Evolutionary conservation across 257 asterid species (phyloP).

Genomic region (Nemophila menziesii): DNA sequence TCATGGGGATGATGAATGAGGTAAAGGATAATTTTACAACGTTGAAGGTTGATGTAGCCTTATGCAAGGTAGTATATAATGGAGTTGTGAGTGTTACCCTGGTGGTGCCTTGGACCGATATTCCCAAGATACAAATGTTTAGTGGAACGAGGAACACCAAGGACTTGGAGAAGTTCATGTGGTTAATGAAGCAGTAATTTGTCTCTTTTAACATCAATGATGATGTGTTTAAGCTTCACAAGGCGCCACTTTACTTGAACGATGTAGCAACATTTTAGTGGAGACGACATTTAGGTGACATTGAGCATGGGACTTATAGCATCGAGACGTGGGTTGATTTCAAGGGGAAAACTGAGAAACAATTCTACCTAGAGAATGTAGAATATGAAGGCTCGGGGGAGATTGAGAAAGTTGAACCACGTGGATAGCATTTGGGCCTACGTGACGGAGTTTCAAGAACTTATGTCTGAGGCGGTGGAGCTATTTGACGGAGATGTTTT

Average conservation of each 20-base stretch:
- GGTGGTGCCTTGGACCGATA: no score
- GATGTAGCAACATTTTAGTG: not conserved
- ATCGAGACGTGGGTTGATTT: not conserved
- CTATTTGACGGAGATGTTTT: no score
- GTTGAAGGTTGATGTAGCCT: no score
- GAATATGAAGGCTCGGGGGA: not conserved
- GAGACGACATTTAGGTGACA: not conserved
- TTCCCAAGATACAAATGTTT: not conserved
- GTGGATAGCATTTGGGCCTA: not conserved
- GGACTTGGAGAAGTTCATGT: not conserved
- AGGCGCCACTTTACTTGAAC: not conserved
- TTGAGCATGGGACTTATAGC: not conserved
- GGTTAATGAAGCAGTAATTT: not conserved
- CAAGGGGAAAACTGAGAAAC: not conserved
- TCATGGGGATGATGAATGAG: no score
- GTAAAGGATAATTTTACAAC: no score
- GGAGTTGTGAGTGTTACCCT: no score
- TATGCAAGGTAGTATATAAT: no score
- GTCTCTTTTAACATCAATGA: not conserved
- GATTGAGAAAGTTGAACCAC: not conserved
- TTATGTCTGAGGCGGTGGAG: no score
- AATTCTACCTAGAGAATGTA: not conserved
- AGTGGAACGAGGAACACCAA: constrained; percentile 1
- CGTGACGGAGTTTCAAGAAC: not conserved
- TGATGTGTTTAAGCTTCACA: not conserved